Conservation (phyloP, 148 eudicot species). For the Chenopodium formosanum region DNA sequence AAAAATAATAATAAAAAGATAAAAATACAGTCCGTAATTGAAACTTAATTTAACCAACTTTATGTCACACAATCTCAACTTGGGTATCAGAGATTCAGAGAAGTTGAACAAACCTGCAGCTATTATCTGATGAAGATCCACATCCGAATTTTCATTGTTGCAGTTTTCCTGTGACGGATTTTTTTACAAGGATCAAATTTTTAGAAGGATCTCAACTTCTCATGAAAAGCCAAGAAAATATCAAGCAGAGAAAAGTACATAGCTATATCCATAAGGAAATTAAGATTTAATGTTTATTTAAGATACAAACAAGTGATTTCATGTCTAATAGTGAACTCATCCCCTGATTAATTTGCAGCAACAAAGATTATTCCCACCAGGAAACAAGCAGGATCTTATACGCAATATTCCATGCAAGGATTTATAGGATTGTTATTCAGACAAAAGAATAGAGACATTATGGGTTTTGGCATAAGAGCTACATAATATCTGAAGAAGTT, state of each 20-base stretch:
- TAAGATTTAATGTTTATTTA: neutral
- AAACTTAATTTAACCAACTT: neutral
- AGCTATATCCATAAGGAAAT: neutral
- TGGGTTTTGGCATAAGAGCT: neutral
- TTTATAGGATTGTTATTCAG: neutral
- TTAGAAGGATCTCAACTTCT: neutral
- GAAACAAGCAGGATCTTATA: neutral
- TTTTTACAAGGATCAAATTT: neutral
- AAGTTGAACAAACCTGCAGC: slow-evolving; percentile 44
- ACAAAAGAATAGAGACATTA: neutral
- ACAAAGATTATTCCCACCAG: neutral
- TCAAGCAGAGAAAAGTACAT: neutral
- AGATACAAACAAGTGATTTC: neutral
- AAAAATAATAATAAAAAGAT: neutral
- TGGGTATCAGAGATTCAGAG: neutral
- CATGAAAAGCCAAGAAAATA: neutral
- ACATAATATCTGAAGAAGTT: neutral
- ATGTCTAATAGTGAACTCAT: neutral
- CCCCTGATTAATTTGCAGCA: neutral
- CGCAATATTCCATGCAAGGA: neutral
- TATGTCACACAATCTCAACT: neutral
- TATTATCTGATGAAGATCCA: slow-evolving; percentile 79
- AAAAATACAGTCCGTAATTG: too few relatives aligned
- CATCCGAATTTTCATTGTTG: slow-evolving; percentile 45
- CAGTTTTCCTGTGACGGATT: slow-evolving; percentile 38